Evolutionary conservation across 805 yeast genomes (phyloP), one percentile per base, ranked within the genome.

Genomic region (Cyberlindnera samutprakarnensis): DNA sequence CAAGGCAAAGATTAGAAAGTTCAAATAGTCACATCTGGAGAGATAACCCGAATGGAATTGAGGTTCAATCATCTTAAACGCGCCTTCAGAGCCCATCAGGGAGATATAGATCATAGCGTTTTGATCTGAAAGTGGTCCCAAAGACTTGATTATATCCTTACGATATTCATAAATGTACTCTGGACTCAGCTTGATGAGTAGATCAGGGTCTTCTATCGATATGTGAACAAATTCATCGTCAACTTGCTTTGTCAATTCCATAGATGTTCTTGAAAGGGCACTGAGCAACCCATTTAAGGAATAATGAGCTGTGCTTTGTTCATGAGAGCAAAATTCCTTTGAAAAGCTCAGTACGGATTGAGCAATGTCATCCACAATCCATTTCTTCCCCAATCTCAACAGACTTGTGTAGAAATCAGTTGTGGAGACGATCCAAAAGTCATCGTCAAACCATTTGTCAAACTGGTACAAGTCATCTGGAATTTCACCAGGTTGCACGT

Each of bases 121-220:
- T 12, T 37, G 38, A 6, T 34, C 25, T 1, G 35, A 34, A 4
- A 48, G 18, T 2, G 33, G 15, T 3, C 32, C 11, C 7, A 49
- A 17, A 0, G 20, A 12, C 18, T 32, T 38, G 9, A 50, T 15
- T 14, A 44, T 12, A 6, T 19, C 24, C 4, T 36, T 13, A 19
- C 47, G 50, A 4, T 35, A 12, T 4, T 18, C 7, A 2, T 39
- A 35, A 3, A 50, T 30, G 26, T 39, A 47, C 3, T 12, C 18
- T 9, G 55, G 53, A 14, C 44, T 42, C 21, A 46, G 18, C 1
- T 28, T 23, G 1, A 46, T 30, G 7, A 50, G 22, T 5, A 50
- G 30, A 5, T 24, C 20, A 1, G 18, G 14, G 22, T 41, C 44
- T 2, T 18, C 20, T n/a, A 30, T 31, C 1, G 24, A 11, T 1